Conservation (phyloP, 2,329 filamentous ascomycete genomes). For the Talaromyces islandicus region DNA sequence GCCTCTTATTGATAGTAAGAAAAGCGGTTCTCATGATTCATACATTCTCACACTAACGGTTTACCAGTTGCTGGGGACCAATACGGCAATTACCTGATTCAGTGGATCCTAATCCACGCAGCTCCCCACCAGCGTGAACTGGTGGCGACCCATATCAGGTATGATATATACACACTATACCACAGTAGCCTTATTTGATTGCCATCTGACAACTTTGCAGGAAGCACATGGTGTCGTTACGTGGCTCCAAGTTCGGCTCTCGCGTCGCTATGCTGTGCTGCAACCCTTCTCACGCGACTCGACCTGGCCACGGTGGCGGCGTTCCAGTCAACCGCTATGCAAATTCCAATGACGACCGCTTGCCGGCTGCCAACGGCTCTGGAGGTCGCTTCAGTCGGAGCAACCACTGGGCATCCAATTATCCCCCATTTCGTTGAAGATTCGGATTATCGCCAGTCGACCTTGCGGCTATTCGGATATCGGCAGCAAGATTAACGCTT, state of each 20-base stretch:
- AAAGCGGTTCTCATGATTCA: not conserved
- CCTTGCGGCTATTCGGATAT: conserved; percentile 9
- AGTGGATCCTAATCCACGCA: conserved; percentile 91
- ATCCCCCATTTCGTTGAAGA: conserved; percentile 31
- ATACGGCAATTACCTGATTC: conserved; percentile 96
- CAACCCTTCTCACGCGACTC: conserved; percentile 83
- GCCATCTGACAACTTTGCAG: conserved; percentile 23
- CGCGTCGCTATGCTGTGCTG: conserved; percentile 98
- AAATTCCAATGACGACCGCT: conserved; percentile 43
- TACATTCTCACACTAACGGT: conserved; percentile 9
- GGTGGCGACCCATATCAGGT: conserved; percentile 85
- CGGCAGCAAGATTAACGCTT: conserved; percentile 3
- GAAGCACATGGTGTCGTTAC: conserved; percentile 98
- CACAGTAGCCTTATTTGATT: conserved; percentile 8
- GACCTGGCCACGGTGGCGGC: conserved; percentile 76
- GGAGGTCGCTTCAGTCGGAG: conserved; percentile 29
- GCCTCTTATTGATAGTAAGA: conserved; percentile 82
- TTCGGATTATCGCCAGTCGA: not conserved
- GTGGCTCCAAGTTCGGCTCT: conserved; percentile 96
- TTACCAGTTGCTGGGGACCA: conserved; percentile 79
- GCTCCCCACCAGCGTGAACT: conserved; percentile 83
- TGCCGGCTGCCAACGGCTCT: conserved; percentile 33
- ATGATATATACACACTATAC: conserved; percentile 11
- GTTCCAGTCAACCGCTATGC: conserved; percentile 56
- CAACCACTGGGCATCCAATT: conserved; percentile 31